Evolutionary conservation across 345 rosid genomes (phyloP), one percentile per base, ranked within the genome.

Genomic region (Eucalyptus shirleyi): DNA sequence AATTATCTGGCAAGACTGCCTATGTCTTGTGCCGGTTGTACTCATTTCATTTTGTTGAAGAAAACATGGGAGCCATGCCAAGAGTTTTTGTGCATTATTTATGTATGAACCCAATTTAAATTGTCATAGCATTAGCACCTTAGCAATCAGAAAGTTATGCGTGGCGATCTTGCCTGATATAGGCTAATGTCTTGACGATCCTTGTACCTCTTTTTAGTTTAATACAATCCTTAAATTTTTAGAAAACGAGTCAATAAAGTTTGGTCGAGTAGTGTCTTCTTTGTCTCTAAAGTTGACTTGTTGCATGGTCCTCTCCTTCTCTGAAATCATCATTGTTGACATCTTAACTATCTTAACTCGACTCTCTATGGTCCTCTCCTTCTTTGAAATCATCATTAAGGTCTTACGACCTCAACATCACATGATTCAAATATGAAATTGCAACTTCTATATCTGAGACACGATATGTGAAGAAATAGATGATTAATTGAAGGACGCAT

Each of bases 271-370:
- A 34, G 67, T 60, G 17, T 28, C 32, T 60, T 60, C 67, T 60
- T 60, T 4, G 3, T 60, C 4, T 1, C 8, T 6, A 0, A 28
- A 60, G 7, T 2, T 60, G 0, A 26, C 16, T 60, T 60, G 67
- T 60, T 60, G 32, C 67, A 60, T 60, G 14, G 67, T 26, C 67
- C 14, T 60, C 32, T 60, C 4, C 4, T 60, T 6, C 67, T 60
- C 32, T 60, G 0, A 26, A 60, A 60, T 60, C 32, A 60, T 60
- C 16, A 12, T 28, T 0, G 1, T 59, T 26, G 32, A 26, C 67
- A 60, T 12, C n/a, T 60, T 60, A 60, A 60, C 67, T 28, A 60
- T 12, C n/a, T 60, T 60, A 60, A 60, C 67, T 28, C 1, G 32
- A 12, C 62, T 56, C 30, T 56, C 6, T 56, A 60, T 60, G 14